These are phyloP conservation scores for Penicillium sp. DNA, from an alignment of 2,329 filamentous ascomycete genomes.

Conservation along the genomic window DNA sequence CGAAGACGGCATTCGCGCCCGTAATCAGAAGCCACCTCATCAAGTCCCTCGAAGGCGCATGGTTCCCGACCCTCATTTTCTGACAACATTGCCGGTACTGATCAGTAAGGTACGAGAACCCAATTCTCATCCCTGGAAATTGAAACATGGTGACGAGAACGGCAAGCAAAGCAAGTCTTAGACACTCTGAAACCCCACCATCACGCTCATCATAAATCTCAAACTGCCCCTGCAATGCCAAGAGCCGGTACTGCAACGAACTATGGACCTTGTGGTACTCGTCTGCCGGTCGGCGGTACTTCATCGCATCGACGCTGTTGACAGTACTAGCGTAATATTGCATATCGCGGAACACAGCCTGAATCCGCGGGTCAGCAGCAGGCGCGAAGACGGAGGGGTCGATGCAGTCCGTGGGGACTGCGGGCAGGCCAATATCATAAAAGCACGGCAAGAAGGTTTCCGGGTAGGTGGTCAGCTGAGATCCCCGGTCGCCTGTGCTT, in stretches of 20 bases:
- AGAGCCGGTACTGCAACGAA: neutral
- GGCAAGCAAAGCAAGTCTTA: neutral
- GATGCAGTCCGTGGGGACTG: neutral
- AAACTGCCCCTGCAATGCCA: neutral
- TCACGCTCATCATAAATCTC: neutral
- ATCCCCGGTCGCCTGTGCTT: neutral
- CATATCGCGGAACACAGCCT: neutral
- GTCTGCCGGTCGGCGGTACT: neutral
- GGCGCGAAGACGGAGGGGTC: neutral
- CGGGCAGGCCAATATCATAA: neutral
- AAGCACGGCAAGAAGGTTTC: neutral
- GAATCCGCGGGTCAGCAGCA: neutral
- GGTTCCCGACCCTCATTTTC: neutral
- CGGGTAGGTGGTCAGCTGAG: neutral
- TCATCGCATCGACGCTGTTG: neutral
- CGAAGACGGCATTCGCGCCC: neutral
- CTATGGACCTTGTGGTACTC: neutral
- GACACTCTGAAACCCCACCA: neutral
- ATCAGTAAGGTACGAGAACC: neutral
- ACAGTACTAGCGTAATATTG: neutral
- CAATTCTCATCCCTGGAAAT: neutral
- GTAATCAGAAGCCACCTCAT: neutral
- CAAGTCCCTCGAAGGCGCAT: neutral
- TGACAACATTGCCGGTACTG: neutral
- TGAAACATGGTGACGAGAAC: neutral